Evolutionary conservation across 345 rosid species (phyloP).

Genomic region (Salix udensis): DNA sequence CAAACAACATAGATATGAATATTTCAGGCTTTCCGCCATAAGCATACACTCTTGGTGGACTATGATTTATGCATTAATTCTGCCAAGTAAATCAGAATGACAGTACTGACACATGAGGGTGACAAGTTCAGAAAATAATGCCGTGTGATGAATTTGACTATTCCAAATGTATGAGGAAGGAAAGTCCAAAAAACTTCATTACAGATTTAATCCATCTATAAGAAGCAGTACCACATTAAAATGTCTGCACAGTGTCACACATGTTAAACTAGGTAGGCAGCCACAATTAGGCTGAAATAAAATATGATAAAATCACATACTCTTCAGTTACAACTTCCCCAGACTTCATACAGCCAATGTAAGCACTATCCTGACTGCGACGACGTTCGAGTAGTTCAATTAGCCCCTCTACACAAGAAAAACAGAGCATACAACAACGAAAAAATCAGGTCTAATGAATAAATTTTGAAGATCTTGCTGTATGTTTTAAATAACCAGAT

Average conservation of each 20-base stretch:
- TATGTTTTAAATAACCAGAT: constrained; percentile 10
- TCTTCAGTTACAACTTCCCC: constrained; percentile 75
- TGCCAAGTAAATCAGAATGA: background rate
- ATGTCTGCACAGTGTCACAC: background rate
- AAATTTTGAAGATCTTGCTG: constrained; percentile 4
- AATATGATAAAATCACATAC: constrained; percentile 38
- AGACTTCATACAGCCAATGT: constrained; percentile 97
- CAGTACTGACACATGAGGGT: background rate
- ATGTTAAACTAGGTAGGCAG: background rate
- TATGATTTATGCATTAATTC: background rate
- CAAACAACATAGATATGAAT: background rate
- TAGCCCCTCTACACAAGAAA: constrained; percentile 55
- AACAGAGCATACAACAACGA: constrained; percentile 9
- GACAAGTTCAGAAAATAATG: background rate
- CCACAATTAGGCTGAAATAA: constrained; percentile 1
- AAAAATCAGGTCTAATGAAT: background rate
- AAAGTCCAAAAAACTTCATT: background rate
- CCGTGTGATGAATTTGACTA: background rate
- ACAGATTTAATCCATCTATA: background rate
- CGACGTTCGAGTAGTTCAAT: constrained; percentile 65
- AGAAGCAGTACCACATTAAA: background rate
- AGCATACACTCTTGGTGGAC: background rate
- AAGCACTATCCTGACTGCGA: constrained; percentile 68
- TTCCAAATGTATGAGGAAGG: background rate
- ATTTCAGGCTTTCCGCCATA: background rate